Base-by-base conservation (phyloP, 345 rosid genomes). In the Boechera retrofracta region DNA sequence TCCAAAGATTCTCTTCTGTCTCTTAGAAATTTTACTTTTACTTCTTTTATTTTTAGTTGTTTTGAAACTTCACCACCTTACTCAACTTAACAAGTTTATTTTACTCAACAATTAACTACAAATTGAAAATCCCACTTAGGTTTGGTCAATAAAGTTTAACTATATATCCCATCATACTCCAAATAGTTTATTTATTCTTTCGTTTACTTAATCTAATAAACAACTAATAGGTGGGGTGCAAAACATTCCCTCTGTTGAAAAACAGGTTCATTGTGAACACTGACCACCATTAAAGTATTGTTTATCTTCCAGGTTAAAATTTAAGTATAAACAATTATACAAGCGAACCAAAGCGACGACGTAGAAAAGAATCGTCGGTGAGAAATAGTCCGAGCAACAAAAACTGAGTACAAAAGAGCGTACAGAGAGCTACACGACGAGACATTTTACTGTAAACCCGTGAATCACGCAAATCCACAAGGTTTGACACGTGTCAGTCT, bases 401-500 rank as follows among this genome's bases (percentile, higher is more conserved):
- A 72, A 72, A 15, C 77, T 67, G 74, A 52, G 65, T 66, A 52
- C 62, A 41, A 35, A 57, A 71, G 69, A 64, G 76, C 52, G 75
- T 71, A 71, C 67, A 77, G 81, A 78, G 77, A 78, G 77, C 44
- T 48, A 79, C 31, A 73, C 78, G 82, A 79, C 78, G 5, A 44
- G 42, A 0, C 18, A 4, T 61, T 67, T 73, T 29, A 67, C 78
- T 33, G 82, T 67, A 52, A 72, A 79, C 82, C 78, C 82, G 82
- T 79, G 82, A 73, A 11, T 61, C 82, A 73, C 82, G 74, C 82
- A 35, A 10, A 48, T 66, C 68, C 72, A 65, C 13, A 66, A 33
- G 6, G 2, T 13, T 69, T 53, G 3, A 48, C 4, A 79, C 78
- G 69, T 79, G 74, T 67, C 53, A 16, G 78, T 67, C 16, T 39